Evolutionary conservation across 208 protist species (phyloP), one percentile per base, ranked within the genome.

Genomic region (Lotmaria passim): DNA sequence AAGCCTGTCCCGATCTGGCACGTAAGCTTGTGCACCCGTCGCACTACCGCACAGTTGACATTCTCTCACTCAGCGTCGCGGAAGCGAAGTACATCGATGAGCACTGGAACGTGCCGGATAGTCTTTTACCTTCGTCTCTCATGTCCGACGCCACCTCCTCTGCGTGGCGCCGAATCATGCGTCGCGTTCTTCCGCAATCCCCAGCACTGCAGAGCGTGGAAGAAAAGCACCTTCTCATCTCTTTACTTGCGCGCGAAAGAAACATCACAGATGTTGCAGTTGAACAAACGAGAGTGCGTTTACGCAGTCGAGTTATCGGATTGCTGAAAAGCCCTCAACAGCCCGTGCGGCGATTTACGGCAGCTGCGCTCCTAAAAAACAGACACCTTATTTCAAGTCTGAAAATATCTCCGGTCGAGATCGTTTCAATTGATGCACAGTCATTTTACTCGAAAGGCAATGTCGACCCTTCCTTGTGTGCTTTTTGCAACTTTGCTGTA

Each of bases 391-490:
- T 33, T 3, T 33, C 36, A 19, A 24, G 8, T 4, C 23, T 61
- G 23, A 44, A 47, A 23, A 44, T 61, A 15, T 61, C 55, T 34
- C 55, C 55, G 14, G n/a, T 47, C 24, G 23, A 47, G 47, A 47
- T 61, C 15, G 38, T 3, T 34, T n/a, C 38, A 1, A 24, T 61
- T 24, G 44, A 61, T 23, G 55, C 55, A 21, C 69, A 79, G 17
- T 81, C 79, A 15, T 92, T 87, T 67, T 55, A 78, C 31, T 81
- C 81, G 21, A 73, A 68, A 43, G 36, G 41, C n/a, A 50, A 36
- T 23, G 69, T 71, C 12, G 70, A 78, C 33, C 52, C 48, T 0
- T 19, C 44, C 7, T 73, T 91, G 59, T 53, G 75, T 10, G 53
- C 53, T 19, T 73, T 77, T 17, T 86, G 83, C 44, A 26, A 72